Percentiles rank a stretch among this genome's conserved stretches.
These are phyloP conservation scores for Endothia cerciana DNA, from an alignment of 2,329 filamentous ascomycete genomes.

Conservation along the genomic window DNA sequence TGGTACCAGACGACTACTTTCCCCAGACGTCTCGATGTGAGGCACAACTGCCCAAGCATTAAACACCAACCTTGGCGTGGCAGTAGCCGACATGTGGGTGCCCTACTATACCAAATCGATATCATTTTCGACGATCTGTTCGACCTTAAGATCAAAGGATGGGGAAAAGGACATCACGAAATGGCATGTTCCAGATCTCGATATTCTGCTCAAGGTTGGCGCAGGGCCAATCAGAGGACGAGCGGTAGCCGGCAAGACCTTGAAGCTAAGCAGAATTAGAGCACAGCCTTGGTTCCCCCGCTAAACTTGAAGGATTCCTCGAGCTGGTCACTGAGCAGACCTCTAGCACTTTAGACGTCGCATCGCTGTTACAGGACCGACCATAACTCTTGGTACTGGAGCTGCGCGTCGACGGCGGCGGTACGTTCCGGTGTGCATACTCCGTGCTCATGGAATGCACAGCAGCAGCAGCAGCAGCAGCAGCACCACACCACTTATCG, in stretches of 20 bases:
- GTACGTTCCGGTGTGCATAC: not conserved
- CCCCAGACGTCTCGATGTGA: not conserved
- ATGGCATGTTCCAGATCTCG: slow-evolving; percentile 14
- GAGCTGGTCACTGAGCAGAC: not conserved
- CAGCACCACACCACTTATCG: not conserved
- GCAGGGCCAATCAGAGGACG: not conserved
- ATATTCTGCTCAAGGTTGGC: not conserved
- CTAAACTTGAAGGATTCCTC: not conserved
- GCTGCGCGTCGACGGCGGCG: not conserved
- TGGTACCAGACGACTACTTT: not conserved
- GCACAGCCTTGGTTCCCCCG: no score
- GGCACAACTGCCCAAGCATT: not conserved
- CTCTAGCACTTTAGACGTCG: not conserved
- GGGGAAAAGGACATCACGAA: not conserved
- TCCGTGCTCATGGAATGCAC: not conserved
- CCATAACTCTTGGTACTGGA: not conserved
- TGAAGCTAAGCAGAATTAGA: not conserved
- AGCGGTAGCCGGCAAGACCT: not conserved
- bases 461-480: not conserved
- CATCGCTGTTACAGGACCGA: not conserved
- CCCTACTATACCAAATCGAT: not conserved
- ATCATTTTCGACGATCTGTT: not conserved
- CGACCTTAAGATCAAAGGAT: not conserved
- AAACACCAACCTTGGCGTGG: not conserved
- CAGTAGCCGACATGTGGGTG: not conserved